Base-by-base conservation (phyloP, 2,329 filamentous ascomycete genomes). In the Microsporum canis region DNA sequence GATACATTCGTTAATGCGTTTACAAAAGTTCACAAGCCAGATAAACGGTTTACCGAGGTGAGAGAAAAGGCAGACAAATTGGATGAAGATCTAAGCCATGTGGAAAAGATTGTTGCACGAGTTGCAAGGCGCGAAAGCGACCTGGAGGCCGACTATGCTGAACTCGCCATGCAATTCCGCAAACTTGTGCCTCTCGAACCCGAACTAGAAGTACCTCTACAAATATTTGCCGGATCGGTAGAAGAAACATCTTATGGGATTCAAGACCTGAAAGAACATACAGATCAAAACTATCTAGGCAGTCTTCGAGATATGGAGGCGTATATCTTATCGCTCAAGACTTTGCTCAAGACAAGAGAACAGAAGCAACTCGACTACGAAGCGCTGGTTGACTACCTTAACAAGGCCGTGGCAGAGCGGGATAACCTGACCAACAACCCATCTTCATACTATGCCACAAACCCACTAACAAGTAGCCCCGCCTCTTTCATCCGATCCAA, bases 291-390 rank as follows among this genome's bases (percentile, higher is more conserved):
- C 74, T 99, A 99, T 71, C 84, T 99, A 1, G 89, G 90, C 66
- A 92, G 88, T 60, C 80, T 99, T 59, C 85, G 91, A 58, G 94
- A 99, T 76, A 96, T 97, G 91, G 89, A 95, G 68, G 88, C 91
- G 31, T 99, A 97, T 75, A 92, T 91, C 66, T 78, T 83, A n/a
- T 88, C 91, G 0, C 79, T 97, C 55, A 95, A 95, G 74, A 82
- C 84, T 29, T 85, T 99, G 3, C 84, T 99, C 65, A 95, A 95
- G 73, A 89, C 89, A 1, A 87, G 94, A 39, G 94, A 99, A 77
- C 91, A 95, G 77, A 99, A 99, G 73, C 94, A 99, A 73, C 87
- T 99, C 62, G 94, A 99, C 77, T 96, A 92, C 70, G 94, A 99
- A 76, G 91, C 90, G 66, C 81, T 99, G 38, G 95, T 91, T 33